Evolutionary conservation across 2,329 filamentous ascomycete species (phyloP), one percentile per base, ranked within the genome.

Genomic region (Periconia sp.): DNA sequence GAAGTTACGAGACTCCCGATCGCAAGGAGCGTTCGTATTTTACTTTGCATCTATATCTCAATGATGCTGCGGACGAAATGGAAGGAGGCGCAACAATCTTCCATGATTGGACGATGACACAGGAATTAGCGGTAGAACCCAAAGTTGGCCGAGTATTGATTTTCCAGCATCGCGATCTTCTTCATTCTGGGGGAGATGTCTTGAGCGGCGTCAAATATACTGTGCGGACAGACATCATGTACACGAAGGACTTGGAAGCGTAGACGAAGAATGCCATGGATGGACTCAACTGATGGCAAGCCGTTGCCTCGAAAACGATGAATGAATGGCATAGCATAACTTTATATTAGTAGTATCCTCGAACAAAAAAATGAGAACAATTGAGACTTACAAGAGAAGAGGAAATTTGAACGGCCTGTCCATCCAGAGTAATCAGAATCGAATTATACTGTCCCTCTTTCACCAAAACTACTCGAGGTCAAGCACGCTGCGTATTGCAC

Each of bases 401-500:
- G 77, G 72, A 77, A 74, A 73, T 57, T 78, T 84, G 87, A 88
- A 85, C 86, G 63, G 85, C 84, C 87, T 83, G 85, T 87, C 88
- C 84, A 85, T 83, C 82, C 87, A 88, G 88, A 91, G 85, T 92
- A 87, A 92, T 91, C 89, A 87, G 89, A 92, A 92, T 92, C 88
- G 89, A 91, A 90, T 91, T 81, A 81, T 86, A 87, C 82, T 78
- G 71, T 75, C 64, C 62, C 72, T 74, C 68, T 68, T 73, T 69
- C 66, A 58, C 65, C 66, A 59, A 70, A 69, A 69, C 68, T 68
- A 72, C 70, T 73, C 65, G 63, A 71, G 66, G 66, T 67, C 74
- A 71, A 77, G 81, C 81, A 92, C 85, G 90, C 90, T 84, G 89
- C 90, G 89, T 91, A 94, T 94, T 91, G 91, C 88, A 93, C 91